Evolutionary conservation across 495 filamentous ascomycete genomes (phyloP).

Genomic region (Tuber umbilicatum): DNA sequence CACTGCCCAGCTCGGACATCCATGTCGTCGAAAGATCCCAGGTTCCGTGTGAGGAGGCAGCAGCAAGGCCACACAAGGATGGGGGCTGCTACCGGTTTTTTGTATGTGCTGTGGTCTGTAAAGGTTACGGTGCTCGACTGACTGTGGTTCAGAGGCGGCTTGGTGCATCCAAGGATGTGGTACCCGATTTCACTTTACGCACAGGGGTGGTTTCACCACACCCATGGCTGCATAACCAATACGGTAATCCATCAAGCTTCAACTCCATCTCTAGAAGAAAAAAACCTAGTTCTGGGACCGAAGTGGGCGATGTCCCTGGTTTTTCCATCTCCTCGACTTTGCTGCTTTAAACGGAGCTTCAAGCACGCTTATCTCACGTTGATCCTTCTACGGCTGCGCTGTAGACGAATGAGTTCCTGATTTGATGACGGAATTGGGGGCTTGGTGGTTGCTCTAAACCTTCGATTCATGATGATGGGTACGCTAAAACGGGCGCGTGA

Average conservation of each 20-base stretch:
- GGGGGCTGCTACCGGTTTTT: conserved; percentile 11
- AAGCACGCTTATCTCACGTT: neutral
- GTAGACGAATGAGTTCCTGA: conserved; percentile 14
- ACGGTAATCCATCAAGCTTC: conserved; percentile 3
- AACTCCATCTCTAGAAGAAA: neutral
- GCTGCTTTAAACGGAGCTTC: conserved; percentile 1
- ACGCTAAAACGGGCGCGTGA: conserved; percentile 40
- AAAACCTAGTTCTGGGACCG: neutral
- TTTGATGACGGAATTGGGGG: conserved; percentile 38
- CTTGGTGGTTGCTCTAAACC: conserved; percentile 33
- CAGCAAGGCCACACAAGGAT: neutral
- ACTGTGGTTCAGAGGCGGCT: conserved; percentile 19
- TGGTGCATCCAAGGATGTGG: conserved; percentile 31
- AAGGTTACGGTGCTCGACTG: neutral
- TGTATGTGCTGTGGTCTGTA: neutral
- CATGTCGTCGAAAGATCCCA: neutral
- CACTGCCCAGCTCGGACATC: neutral
- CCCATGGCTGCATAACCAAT: neutral
- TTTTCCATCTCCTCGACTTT: neutral
- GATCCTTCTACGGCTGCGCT: neutral
- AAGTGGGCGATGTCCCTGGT: neutral
- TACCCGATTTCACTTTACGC: conserved; percentile 29
- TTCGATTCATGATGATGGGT: conserved; percentile 38
- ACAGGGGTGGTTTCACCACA: neutral
- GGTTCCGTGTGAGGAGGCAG: neutral